phyloP scores from a whole-genome alignment of 768 basidiomycete genomes.

The Serendipita sp. region DNA sequence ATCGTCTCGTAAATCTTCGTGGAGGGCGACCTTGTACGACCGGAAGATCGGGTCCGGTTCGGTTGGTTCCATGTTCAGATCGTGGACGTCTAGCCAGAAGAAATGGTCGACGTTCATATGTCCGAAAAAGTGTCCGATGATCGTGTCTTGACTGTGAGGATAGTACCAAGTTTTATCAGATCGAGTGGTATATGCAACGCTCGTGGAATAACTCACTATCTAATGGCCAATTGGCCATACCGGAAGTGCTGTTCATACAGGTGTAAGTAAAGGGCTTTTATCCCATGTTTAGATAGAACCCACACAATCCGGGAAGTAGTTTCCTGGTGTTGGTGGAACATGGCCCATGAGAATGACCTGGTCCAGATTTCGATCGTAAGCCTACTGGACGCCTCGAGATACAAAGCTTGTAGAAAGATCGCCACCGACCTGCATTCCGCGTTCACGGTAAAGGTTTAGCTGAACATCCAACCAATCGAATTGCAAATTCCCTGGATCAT shows the following conservation, averaged over 20 bases:
- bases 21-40: conserved; percentile 25
- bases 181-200: not conserved
- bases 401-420: not conserved
- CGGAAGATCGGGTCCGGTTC: not conserved
- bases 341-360: conserved; percentile 45
- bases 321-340: conserved; percentile 65
- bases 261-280: not conserved
- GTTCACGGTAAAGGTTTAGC: conserved; percentile 44
- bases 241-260: not conserved
- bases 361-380: conserved; percentile 21
- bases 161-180: not conserved
- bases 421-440: conserved; percentile 52
- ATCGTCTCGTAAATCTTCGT: conserved; percentile 43
- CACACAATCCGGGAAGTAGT: conserved; percentile 78
- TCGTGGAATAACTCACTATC: not conserved
- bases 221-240: not conserved
- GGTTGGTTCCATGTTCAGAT: not conserved
- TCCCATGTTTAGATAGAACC: conserved; percentile 17
- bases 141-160: conserved; percentile 55
- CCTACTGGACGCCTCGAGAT: conserved; percentile 15
- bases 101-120: conserved; percentile 69
- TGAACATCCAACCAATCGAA: conserved; percentile 87
- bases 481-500: conserved; percentile 75
- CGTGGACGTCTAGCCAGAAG: conserved; percentile 20
- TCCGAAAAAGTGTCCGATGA: conserved; percentile 75